A percentile compares a stretch with the other conserved stretches of the same genome.
Evolutionary conservation across 345 rosid genomes (phyloP).

Genomic region (Passiflora organensis): DNA sequence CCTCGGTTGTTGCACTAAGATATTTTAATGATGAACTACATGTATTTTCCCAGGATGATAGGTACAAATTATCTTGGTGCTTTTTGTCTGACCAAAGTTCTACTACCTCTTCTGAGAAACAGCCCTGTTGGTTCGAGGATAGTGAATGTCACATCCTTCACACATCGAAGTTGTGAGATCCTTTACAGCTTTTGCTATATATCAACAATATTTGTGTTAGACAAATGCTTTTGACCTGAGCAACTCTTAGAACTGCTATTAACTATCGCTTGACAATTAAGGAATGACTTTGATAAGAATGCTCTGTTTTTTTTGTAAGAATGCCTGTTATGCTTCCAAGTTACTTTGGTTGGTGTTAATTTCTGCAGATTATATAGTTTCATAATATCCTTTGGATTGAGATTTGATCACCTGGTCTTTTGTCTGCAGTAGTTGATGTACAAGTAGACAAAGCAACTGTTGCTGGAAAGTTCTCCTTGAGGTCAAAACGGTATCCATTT

Average conservation of each 20-base stretch:
- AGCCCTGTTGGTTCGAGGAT: slow-evolving; percentile 78
- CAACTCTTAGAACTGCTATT: background rate
- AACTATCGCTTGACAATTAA: background rate
- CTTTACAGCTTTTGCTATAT: background rate
- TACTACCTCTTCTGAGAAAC: slow-evolving; percentile 71
- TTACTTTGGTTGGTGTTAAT: too few species aligned
- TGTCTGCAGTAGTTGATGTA: slow-evolving; percentile 34
- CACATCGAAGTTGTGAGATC: slow-evolving; percentile 64
- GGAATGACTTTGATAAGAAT: background rate
- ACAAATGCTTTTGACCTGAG: too few species aligned
- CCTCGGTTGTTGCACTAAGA: background rate
- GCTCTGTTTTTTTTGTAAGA: background rate
- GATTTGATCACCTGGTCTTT: slow-evolving; percentile 6
- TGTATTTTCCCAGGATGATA: slow-evolving; percentile 61
- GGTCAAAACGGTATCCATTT: slow-evolving; percentile 53
- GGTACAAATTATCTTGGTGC: slow-evolving; percentile 76
- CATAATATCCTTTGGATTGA: slow-evolving; percentile 3
- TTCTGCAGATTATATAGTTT: background rate
- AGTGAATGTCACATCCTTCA: slow-evolving; percentile 87
- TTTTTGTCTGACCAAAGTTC: slow-evolving; percentile 60
- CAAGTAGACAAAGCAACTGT: slow-evolving; percentile 54
- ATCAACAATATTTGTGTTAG: background rate
- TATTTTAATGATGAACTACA: background rate
- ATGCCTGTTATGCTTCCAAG: background rate
- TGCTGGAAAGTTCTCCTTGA: slow-evolving; percentile 45